These are phyloP conservation scores for Phytopythium aichiense DNA, from an alignment of 352 stramenopile species.

Conservation along the genomic window DNA sequence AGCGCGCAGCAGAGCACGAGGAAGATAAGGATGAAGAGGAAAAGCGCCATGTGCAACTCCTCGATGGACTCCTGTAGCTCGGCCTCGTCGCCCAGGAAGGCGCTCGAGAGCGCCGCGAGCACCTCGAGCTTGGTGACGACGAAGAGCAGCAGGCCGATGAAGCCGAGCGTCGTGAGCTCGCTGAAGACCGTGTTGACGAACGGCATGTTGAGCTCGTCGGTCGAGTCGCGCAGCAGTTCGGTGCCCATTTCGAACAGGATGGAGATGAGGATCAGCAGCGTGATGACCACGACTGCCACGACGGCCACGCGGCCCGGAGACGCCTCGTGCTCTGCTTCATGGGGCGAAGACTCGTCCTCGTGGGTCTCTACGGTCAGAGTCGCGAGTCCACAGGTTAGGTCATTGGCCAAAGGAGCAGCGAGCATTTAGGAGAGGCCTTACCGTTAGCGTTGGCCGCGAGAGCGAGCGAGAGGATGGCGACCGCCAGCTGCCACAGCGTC, in stretches of 20 bases:
- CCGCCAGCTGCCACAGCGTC: background rate
- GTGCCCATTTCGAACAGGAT: slow-evolving; percentile 54
- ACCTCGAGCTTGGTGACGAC: slow-evolving; percentile 64
- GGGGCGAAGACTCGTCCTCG: background rate
- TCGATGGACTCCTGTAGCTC: slow-evolving; percentile 75
- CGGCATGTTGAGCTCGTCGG: slow-evolving; percentile 67
- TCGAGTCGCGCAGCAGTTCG: slow-evolving; percentile 42
- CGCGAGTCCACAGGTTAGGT: background rate
- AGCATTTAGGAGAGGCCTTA: background rate
- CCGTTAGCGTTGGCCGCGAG: background rate
- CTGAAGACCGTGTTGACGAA: slow-evolving; percentile 68
- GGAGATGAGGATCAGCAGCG: slow-evolving; percentile 51
- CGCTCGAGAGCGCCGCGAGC: slow-evolving; percentile 36
- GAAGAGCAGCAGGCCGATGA: slow-evolving; percentile 62
- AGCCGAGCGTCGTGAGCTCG: slow-evolving; percentile 69
- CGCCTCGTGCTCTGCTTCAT: slow-evolving; percentile 3
- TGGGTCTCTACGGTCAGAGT: background rate
- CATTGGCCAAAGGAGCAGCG: background rate
- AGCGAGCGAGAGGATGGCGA: background rate
- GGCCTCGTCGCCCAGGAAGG: slow-evolving; percentile 31
- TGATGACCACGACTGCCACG: slow-evolving; percentile 51
- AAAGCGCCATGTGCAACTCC: slow-evolving; percentile 75
- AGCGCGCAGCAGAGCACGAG: slow-evolving; percentile 58
- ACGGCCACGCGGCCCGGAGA: slow-evolving; percentile 25
- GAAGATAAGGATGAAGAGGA: slow-evolving; percentile 82